Conservation (phyloP, 331 rosid genomes). For the Quercus lobata region DNA sequence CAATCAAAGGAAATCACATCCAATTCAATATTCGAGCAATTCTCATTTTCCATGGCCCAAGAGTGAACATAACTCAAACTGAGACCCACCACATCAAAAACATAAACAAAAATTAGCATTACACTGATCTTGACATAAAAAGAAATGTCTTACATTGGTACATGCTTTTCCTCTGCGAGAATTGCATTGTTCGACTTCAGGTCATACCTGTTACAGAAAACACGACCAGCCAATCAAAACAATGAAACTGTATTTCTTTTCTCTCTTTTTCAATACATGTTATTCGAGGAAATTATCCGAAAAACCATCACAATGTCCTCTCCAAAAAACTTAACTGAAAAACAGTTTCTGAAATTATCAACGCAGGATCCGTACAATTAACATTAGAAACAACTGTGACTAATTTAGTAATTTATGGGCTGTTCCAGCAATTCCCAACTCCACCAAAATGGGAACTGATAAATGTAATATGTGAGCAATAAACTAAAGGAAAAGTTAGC, state of each 20-base stretch:
- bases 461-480: too few species aligned
- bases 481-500: too few species aligned
- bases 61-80: background rate
- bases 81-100: background rate
- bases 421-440: background rate
- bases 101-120: background rate
- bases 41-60: background rate
- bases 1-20: background rate
- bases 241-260: background rate
- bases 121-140: background rate
- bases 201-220: constrained; percentile 49
- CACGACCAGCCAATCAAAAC: background rate
- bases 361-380: background rate
- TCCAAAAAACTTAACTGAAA: background rate
- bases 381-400: background rate
- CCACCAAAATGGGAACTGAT: background rate
- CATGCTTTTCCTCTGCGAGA: constrained; percentile 92
- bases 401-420: background rate
- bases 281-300: background rate
- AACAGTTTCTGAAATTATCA: background rate
- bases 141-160: constrained; percentile 50
- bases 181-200: constrained; percentile 78
- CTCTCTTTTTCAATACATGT: background rate
- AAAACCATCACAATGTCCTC: background rate
- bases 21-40: background rate